Conservation (phyloP, 23 red algal genomes). For the Gracilaria vermiculophylla region DNA sequence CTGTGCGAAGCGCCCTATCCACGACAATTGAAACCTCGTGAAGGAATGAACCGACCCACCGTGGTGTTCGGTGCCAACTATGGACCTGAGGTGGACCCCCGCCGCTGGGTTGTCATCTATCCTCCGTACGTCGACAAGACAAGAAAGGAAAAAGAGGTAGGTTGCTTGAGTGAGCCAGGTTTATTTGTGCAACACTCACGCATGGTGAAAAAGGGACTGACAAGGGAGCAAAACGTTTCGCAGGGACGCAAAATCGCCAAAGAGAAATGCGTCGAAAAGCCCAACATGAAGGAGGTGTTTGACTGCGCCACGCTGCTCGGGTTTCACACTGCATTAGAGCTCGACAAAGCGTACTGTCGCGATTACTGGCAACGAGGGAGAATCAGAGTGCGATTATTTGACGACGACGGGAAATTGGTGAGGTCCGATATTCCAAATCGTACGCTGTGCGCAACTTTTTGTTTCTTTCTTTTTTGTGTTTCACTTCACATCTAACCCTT, state of each 20-base stretch:
- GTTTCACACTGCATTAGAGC: slow-evolving; percentile 48
- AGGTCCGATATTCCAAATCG: slow-evolving; percentile 50
- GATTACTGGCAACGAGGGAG: slow-evolving; percentile 56
- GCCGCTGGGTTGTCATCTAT: slow-evolving; percentile 68
- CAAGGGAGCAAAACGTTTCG: neutral
- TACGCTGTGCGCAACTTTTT: neutral
- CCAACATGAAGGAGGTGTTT: slow-evolving; percentile 63
- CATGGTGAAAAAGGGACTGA: neutral
- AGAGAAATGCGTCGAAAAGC: slow-evolving; percentile 57
- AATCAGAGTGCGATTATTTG: slow-evolving; percentile 49
- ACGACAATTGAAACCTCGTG: neutral
- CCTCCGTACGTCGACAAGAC: slow-evolving; percentile 58
- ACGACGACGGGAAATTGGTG: slow-evolving; percentile 45
- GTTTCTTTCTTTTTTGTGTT: neutral
- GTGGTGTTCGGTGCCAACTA: slow-evolving; percentile 45
- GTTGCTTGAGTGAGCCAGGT: neutral
- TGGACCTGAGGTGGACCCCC: slow-evolving; percentile 47
- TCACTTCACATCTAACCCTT: neutral
- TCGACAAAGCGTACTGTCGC: slow-evolving; percentile 52
- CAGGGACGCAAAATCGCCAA: slow-evolving; percentile 68
- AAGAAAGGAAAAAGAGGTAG: slow-evolving; percentile 62
- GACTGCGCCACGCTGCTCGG: slow-evolving; percentile 54
- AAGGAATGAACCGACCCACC: slow-evolving; percentile 4
- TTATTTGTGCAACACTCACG: neutral
- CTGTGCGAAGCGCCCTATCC: no score